A percentile compares a stretch with the other conserved stretches of the same genome.
phyloP scores from a whole-genome alignment of 345 rosid genomes.

The Barbarea vulgaris region DNA sequence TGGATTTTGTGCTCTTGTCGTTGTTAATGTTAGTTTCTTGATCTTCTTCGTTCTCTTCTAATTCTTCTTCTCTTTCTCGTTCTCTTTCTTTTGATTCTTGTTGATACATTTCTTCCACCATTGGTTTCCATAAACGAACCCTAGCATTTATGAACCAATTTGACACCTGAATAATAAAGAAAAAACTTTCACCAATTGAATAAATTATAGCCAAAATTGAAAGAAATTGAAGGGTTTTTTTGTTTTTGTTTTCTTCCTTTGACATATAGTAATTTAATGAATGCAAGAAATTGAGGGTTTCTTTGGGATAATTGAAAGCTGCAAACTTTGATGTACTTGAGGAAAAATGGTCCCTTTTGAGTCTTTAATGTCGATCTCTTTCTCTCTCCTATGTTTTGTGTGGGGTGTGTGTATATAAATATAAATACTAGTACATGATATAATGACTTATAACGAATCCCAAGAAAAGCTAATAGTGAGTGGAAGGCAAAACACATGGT shows the following conservation, averaged over 20 bases:
- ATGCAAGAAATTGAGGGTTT: constrained; percentile 37
- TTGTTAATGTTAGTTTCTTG: constrained; percentile 40
- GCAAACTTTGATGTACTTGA: constrained; percentile 40
- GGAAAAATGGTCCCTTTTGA: constrained; percentile 33
- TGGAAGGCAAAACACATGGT: constrained; percentile 42
- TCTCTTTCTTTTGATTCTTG: constrained; percentile 76
- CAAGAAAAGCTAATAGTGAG: constrained; percentile 36
- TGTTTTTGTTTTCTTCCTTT: neutral
- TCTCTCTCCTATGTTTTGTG: constrained; percentile 14
- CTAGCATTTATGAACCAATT: constrained; percentile 99
- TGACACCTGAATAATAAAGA: constrained; percentile 62
- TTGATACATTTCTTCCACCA: constrained; percentile 99
- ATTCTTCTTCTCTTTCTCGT: neutral
- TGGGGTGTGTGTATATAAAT: neutral
- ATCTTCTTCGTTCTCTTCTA: constrained; percentile 39
- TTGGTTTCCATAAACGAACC: constrained; percentile 98
- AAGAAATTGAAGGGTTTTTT: neutral
- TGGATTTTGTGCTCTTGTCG: constrained; percentile 57
- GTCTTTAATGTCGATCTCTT: constrained; percentile 36
- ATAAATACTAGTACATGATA: neutral
- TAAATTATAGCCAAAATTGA: neutral
- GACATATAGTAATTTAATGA: constrained; percentile 32
- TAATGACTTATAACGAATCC: constrained; percentile 34
- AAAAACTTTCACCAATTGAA: neutral
- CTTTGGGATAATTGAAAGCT: constrained; percentile 34